Base-by-base conservation (phyloP, 1,284 basidiomycete species). In the Marasmius sp. region DNA sequence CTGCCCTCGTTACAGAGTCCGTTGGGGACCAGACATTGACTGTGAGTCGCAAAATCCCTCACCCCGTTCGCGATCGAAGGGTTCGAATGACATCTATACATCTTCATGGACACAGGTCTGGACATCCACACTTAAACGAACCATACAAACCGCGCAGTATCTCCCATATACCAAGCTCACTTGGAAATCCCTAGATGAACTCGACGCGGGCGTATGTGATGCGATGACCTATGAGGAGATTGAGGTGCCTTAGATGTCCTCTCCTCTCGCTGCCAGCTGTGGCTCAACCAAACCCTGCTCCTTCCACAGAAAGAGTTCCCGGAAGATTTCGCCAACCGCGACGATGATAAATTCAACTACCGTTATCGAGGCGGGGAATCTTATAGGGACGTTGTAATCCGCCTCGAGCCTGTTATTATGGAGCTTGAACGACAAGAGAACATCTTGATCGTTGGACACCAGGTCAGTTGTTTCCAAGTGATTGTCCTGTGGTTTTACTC, bases 301-400 rank as follows among this genome's bases (percentile, higher is more conserved):
- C 0, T 33, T 8, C 43, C 55, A 57, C 72, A 96, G 92, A 86
- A 89, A 81, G 89, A 89, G 57, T 99, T 98, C 72, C 97, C 97
- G 0, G 97, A 99, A 67, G 97, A 99, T 75, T 98, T 97, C 73
- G 96, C 95, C n/a, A 95, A 94, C 71, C 88, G 97, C 33, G 97
- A 99, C 71, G 95, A 99, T 60, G 97, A 99, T 81, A 99, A 99
- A 77, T 99, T 98, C 79, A 99, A 99, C 78, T 99, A 99, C 74
- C 88, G 97, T 27, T 98, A 98, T 77, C 84, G 94, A 71, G 92
- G 89, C 74, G 97, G 97, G 58, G 97, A 98, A 74, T 96, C 94
- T 5, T 98, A 98, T 74, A 87, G 95, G 27, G 95, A 98, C 72
- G 94, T 96, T 9, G 95, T 98, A n/a, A 88, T 95, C 6, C 88